Base-by-base conservation (phyloP, 805 yeast species). In the Sungouiozyma ichnusensis region DNA sequence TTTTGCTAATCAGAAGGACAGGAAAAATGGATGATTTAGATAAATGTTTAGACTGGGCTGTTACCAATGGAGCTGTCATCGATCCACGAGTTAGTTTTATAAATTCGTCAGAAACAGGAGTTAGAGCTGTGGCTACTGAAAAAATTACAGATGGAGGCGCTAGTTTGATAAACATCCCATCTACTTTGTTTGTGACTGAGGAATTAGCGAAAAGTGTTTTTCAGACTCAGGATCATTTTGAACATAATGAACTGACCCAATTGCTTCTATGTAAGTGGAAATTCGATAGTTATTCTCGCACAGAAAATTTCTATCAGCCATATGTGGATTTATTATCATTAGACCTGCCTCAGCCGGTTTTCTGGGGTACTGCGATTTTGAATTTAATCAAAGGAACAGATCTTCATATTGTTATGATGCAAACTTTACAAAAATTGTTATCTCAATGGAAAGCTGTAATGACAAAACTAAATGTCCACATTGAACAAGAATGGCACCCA, bases 341-440 rank as follows among this genome's bases (percentile, higher is more conserved):
- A 4, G 62, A 65, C 4, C 67, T 76, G 16, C 69, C 70, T n/a
- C 67, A 79, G 9, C 94, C 96, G 1, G 72, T 74, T 41, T 76
- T 74, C 48, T 87, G 88, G 86, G 64, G 63, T 27, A 54, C 67
- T 0, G 63, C 62, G 2, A 84, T 81, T 35, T 66, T 74, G 41
- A 57, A 62, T 4, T 54, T 69, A 29, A 57, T 87, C 9, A 65
- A 69, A 35, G 88, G 88, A 0, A 81, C 95, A 0, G 88, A 86
- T 55, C 67, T 85, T 19, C 73, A 71, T n/a, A 63, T 71, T 35
- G 69, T 79, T 2, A 56, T 81, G 29, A 67, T 69, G 17, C 68
- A 68, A n/a, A 70, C 72, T 35, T 55, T 76, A 24, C 55, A 53
- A 3, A 53, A 54, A 3, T 57, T 79, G 43, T 60, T 78, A 3